Base-by-base conservation (phyloP, 371 early-diverging fungal species). In the Dichotomocladium elegans region DNA sequence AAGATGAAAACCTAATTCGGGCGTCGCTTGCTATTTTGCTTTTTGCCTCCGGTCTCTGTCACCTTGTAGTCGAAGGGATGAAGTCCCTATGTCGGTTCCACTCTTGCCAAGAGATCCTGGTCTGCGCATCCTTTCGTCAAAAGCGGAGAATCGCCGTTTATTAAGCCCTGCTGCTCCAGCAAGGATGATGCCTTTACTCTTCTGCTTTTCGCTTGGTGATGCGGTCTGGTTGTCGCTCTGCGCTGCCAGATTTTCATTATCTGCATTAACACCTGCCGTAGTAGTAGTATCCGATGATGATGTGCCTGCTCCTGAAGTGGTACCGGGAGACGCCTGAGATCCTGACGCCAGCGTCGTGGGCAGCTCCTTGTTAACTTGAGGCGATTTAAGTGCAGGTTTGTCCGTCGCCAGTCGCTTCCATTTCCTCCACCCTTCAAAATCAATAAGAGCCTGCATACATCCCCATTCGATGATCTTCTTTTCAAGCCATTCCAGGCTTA, bases 381-480 rank as follows among this genome's bases (percentile, higher is more conserved):
- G 26, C 24, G 28, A 15, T 17, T 41, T 41, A 14, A 26, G 55
- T 11, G 46, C 37, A 22, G 57, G 50, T 50, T 51, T 51, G 17
- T 53, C 55, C 6, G 45, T 33, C 24, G 63, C 55, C 3, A 63
- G 51, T 33, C 60, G 64, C 57, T 81, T 81, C 90, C 90, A 88
- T 45, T 75, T 81, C 41, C 81, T 72, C 88, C 90, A 91, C 12
- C 88, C 86, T 43, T 89, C 88, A 58, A 90, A 85, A 67, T 93
- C 92, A 50, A 94, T 92, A 41, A 94, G 64, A 0, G 92, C 91
- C 61, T 94, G 94, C 89, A 94, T 94, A 49, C 89, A 87, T 5
- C 92, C 94, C 94, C 94, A 94, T 61, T 94, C 94, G 45, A 86
- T 79, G 47, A 92, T 90, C 72, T 92, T 92, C 55, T 85, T 80